Conservation (phyloP, 352 stramenopile genomes). For the Phytophthora boehmeriae region DNA sequence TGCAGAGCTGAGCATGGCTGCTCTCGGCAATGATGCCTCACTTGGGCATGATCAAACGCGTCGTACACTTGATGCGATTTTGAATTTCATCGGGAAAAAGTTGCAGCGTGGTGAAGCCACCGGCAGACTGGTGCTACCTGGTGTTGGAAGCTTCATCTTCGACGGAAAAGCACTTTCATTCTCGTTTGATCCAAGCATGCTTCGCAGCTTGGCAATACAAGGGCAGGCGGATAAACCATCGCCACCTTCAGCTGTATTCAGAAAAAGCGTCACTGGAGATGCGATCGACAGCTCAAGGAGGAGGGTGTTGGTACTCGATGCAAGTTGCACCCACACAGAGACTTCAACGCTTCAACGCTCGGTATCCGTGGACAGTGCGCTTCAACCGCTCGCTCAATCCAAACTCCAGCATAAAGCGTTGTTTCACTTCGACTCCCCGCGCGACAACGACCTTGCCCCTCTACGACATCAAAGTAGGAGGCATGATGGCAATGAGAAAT, state of each 20-base stretch:
- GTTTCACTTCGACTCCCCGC: background rate
- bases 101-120: constrained; percentile 31
- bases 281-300: constrained; percentile 9
- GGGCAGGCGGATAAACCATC: constrained; percentile 11
- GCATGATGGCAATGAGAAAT: constrained; percentile 6
- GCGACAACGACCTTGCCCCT: background rate
- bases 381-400: constrained; percentile 5
- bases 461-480: background rate
- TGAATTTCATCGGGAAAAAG: constrained; percentile 48
- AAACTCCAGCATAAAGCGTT: constrained; percentile 12
- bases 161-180: constrained; percentile 54
- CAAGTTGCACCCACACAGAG: background rate
- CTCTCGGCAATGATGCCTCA: constrained; percentile 44
- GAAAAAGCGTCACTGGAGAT: constrained; percentile 4
- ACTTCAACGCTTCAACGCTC: constrained; percentile 15
- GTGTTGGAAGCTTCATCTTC: constrained; percentile 45
- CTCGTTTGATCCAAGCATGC: constrained; percentile 46
- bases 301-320: constrained; percentile 12
- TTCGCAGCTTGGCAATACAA: constrained; percentile 21
- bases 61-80: constrained; percentile 48
- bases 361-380: constrained; percentile 18
- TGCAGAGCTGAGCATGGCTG: constrained; percentile 53
- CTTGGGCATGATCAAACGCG: constrained; percentile 49
- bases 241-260: constrained; percentile 15
- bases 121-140: constrained; percentile 36